Conservation (phyloP, 345 rosid species). For the Moricandia arvensis region DNA sequence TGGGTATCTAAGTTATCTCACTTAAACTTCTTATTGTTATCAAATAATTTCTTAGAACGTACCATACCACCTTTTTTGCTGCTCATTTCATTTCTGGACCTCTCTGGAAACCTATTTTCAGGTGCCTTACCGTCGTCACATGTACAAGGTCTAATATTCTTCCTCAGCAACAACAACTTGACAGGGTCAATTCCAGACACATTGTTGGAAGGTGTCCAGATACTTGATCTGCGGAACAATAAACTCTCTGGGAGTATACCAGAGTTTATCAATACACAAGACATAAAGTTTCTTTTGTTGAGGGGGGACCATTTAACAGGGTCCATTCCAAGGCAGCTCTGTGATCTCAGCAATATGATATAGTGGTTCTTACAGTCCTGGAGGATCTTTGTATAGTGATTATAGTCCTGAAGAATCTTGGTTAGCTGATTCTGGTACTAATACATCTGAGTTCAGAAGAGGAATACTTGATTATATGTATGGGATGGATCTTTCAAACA, state of each 20-base stretch:
- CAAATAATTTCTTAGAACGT: slow-evolving; percentile 10
- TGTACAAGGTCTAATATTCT: background rate
- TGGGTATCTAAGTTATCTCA: background rate
- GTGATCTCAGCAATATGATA: background rate
- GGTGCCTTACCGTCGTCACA: background rate
- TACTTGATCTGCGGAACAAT: background rate
- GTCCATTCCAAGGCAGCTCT: background rate
- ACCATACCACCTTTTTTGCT: background rate
- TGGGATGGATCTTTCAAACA: background rate
- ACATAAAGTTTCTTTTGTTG: background rate
- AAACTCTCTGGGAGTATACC: background rate
- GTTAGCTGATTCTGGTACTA: background rate
- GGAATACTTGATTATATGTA: background rate
- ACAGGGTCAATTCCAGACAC: background rate
- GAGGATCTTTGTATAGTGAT: background rate
- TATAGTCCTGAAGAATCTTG: background rate
- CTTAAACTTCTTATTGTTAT: background rate
- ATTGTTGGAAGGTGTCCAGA: background rate
- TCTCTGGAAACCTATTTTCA: background rate
- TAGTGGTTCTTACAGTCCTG: background rate
- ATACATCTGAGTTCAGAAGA: background rate
- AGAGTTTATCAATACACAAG: background rate
- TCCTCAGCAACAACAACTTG: background rate
- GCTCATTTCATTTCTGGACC: background rate
- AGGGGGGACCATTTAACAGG: background rate